Conservation (phyloP, 192 early-diverging fungal species). For the Podila epicladia region DNA sequence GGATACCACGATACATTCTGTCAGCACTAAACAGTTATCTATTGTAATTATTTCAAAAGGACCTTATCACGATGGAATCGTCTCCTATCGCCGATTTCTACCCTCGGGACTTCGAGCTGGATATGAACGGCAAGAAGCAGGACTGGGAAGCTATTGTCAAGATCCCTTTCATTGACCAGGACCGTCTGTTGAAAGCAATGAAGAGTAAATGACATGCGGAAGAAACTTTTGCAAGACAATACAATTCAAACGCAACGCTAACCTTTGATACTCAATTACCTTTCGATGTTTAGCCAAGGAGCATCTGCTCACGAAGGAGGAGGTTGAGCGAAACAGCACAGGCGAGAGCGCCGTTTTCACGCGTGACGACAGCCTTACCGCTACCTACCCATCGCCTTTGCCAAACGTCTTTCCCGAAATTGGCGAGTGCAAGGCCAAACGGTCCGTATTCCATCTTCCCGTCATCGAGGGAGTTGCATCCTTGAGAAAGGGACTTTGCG, state of each 20-base stretch:
- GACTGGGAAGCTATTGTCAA: slow-evolving; percentile 99
- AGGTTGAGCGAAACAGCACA: slow-evolving; percentile 65
- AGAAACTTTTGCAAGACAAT: neutral
- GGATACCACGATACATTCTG: neutral
- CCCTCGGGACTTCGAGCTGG: slow-evolving; percentile 85
- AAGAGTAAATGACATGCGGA: slow-evolving; percentile 19
- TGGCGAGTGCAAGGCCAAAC: slow-evolving; percentile 52
- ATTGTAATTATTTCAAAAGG: slow-evolving; percentile 48
- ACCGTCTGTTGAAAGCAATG: slow-evolving; percentile 87
- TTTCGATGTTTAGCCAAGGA: slow-evolving; percentile 59
- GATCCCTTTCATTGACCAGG: slow-evolving; percentile 95
- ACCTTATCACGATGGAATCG: slow-evolving; percentile 82
- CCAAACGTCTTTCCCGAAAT: slow-evolving; percentile 79
- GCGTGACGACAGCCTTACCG: slow-evolving; percentile 53
- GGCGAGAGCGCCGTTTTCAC: slow-evolving; percentile 75
- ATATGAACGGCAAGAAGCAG: slow-evolving; percentile 95
- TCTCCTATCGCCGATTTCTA: slow-evolving; percentile 98
- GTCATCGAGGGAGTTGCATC: slow-evolving; percentile 61
- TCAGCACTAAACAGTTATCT: neutral
- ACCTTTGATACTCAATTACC: neutral
- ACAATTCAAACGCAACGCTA: neutral
- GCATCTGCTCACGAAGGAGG: slow-evolving; percentile 64
- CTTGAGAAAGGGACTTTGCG: slow-evolving; percentile 68
- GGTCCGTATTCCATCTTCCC: slow-evolving; percentile 65
- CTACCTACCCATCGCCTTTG: slow-evolving; percentile 66